Percentiles rank a stretch among this genome's conserved stretches.
Conservation (phyloP, 2,329 filamentous ascomycete genomes). For the Sporothrix euskadiensis region DNA sequence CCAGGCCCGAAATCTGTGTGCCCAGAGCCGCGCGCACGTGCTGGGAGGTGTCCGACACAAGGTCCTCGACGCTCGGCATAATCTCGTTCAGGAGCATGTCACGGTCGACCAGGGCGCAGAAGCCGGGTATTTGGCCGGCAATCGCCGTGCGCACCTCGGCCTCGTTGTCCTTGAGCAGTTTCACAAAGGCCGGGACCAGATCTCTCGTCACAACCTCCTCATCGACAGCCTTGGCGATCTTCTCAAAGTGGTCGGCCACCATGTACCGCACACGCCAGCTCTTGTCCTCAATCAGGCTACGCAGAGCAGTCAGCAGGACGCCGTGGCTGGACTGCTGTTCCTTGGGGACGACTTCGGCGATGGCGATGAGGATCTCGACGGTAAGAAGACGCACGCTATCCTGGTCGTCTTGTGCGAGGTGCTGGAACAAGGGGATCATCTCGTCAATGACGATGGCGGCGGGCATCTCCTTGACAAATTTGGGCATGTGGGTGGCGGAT, state of each 20-base stretch:
- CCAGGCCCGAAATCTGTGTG: conserved; percentile 94
- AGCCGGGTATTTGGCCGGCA: conserved; percentile 95
- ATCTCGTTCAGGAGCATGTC: conserved; percentile 90
- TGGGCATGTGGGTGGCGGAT: conserved; percentile 92
- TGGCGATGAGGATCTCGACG: conserved; percentile 92
- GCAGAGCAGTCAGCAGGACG: conserved; percentile 83
- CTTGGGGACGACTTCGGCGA: conserved; percentile 95
- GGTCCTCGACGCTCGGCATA: conserved; percentile 92
- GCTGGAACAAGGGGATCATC: conserved; percentile 98
- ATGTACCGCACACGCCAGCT: conserved; percentile 99
- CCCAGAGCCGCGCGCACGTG: conserved; percentile 94
- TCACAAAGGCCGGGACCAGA: conserved; percentile 94
- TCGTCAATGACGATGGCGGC: conserved; percentile 90
- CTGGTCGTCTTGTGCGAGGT: conserved; percentile 93
- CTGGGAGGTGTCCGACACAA: conserved; percentile 94
- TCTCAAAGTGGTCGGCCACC: conserved; percentile 98
- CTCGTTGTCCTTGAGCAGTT: conserved; percentile 95
- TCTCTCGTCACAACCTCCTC: conserved; percentile 94
- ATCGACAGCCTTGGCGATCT: conserved; percentile 98
- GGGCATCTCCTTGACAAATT: conserved; percentile 97
- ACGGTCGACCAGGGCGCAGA: conserved; percentile 86
- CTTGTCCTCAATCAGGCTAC: conserved; percentile 96
- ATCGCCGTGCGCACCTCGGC: conserved; percentile 97
- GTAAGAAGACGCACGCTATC: conserved; percentile 95
- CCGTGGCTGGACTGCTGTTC: conserved; percentile 97